Conservation (phyloP, 2,329 filamentous ascomycete species). For the Didymella pomorum region DNA sequence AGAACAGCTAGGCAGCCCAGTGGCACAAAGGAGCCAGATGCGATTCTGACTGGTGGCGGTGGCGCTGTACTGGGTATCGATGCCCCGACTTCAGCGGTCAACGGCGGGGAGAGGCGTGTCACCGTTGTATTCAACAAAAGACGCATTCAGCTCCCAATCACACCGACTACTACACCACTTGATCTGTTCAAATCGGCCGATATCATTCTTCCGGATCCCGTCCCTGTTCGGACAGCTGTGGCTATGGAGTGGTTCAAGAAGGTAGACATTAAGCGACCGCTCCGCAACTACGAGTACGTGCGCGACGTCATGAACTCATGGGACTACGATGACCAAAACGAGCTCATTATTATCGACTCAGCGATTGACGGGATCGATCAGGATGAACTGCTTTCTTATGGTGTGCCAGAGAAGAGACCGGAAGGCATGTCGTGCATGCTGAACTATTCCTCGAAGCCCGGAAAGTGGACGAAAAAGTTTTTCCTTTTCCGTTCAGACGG, state of each 20-base stretch:
- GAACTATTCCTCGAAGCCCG: conserved; percentile 80
- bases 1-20: conserved; percentile 36
- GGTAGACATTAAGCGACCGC: conserved; percentile 79
- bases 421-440: conserved; percentile 73
- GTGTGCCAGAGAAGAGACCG: conserved; percentile 71
- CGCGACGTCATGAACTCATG: conserved; percentile 92
- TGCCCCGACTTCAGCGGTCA: conserved; percentile 81
- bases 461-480: conserved; percentile 88
- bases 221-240: conserved; percentile 72
- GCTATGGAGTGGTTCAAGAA: conserved; percentile 78
- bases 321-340: conserved; percentile 82
- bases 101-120: conserved; percentile 79
- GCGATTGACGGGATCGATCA: conserved; percentile 62
- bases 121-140: conserved; percentile 75
- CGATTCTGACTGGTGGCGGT: conserved; percentile 56
- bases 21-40: conserved; percentile 36
- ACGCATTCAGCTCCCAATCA: conserved; percentile 75
- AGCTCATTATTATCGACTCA: conserved; percentile 71
- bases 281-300: conserved; percentile 86
- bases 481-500: conserved; percentile 77
- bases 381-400: conserved; percentile 69
- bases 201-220: conserved; percentile 67
- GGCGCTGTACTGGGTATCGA: conserved; percentile 67
- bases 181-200: conserved; percentile 76
- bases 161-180: conserved; percentile 73